Conservation (phyloP, 331 rosid genomes). For the Malus hybrid region DNA sequence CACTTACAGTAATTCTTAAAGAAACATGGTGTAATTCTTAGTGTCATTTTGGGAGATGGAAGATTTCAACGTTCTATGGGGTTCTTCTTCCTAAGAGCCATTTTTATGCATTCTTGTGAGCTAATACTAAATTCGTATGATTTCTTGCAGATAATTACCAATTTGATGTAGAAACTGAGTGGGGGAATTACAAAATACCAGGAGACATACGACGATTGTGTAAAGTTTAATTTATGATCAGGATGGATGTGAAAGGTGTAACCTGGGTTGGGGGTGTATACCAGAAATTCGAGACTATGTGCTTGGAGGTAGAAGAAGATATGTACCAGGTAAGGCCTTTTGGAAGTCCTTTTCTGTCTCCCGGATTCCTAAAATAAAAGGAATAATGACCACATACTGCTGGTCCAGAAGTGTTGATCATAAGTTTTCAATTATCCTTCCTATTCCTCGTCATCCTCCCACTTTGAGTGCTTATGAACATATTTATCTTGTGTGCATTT, state of each 20-base stretch:
- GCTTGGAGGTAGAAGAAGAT: constrained; percentile 73
- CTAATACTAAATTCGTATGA: constrained; percentile 1
- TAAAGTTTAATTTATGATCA: constrained; percentile 15
- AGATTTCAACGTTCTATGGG: not conserved
- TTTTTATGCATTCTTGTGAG: not conserved
- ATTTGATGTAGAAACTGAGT: constrained; percentile 16
- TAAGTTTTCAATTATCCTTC: not conserved
- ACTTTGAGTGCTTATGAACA: not conserved
- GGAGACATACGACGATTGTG: constrained; percentile 2
- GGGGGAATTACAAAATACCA: constrained; percentile 6
- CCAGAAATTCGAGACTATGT: constrained; percentile 70
- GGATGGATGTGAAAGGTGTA: constrained; percentile 63
- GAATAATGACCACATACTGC: not conserved
- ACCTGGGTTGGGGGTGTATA: constrained; percentile 67
- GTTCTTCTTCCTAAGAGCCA: not conserved
- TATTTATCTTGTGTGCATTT: not conserved
- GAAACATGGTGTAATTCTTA: not conserved
- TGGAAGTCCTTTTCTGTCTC: not conserved
- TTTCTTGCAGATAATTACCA: constrained; percentile 21
- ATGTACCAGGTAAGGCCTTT: constrained; percentile 56
- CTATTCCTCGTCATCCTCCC: not conserved
- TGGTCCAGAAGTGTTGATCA: not conserved
- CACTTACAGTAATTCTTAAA: not conserved
- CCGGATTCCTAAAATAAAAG: not conserved
- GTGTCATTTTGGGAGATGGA: not conserved